A percentile compares a stretch with the other conserved stretches of the same genome.
These are phyloP conservation scores for Pseudocercospora fijiensis DNA, from an alignment of 2,329 filamentous ascomycete genomes.

Conservation along the genomic window DNA sequence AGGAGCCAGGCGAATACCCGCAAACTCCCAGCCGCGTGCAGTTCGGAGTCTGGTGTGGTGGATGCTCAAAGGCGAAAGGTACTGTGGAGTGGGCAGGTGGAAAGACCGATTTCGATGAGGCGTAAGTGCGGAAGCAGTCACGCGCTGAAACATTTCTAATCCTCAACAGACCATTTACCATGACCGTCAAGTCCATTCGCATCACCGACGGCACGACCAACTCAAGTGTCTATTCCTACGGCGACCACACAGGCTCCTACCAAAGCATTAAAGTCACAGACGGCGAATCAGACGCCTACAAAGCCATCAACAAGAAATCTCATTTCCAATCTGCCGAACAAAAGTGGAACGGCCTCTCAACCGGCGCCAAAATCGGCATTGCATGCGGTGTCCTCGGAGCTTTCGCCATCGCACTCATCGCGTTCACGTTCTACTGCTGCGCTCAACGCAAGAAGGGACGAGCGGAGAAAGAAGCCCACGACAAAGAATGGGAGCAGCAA, in stretches of 20 bases:
- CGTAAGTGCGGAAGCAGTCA: slow-evolving; percentile 21
- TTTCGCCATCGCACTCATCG: slow-evolving; percentile 38
- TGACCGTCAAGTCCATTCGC: slow-evolving; percentile 38
- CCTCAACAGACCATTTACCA: slow-evolving; percentile 36
- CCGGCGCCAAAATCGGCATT: slow-evolving; percentile 52
- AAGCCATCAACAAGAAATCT: slow-evolving; percentile 41
- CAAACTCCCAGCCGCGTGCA: slow-evolving; percentile 73
- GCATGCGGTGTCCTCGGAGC: slow-evolving; percentile 46
- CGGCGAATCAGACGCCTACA: slow-evolving; percentile 35
- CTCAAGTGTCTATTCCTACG: slow-evolving; percentile 43
- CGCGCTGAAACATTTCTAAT: background rate
- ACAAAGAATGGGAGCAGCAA: slow-evolving; percentile 48
- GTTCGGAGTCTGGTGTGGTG: slow-evolving; percentile 80
- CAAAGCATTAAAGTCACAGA: slow-evolving; percentile 48
- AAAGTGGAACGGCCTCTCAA: slow-evolving; percentile 46
- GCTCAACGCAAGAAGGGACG: slow-evolving; percentile 52
- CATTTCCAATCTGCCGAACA: slow-evolving; percentile 45
- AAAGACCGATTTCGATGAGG: slow-evolving; percentile 36
- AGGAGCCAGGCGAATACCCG: slow-evolving; percentile 53
- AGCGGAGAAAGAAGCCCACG: slow-evolving; percentile 49
- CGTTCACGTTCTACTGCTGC: slow-evolving; percentile 49
- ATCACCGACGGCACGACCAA: slow-evolving; percentile 39
- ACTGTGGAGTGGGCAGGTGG: slow-evolving; percentile 43
- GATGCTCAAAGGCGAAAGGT: slow-evolving; percentile 68
- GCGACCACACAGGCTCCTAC: slow-evolving; percentile 42